Evolutionary conservation across 2,329 filamentous ascomycete species (phyloP).

Genomic region (Lasiodiplodia gonubiensis): DNA sequence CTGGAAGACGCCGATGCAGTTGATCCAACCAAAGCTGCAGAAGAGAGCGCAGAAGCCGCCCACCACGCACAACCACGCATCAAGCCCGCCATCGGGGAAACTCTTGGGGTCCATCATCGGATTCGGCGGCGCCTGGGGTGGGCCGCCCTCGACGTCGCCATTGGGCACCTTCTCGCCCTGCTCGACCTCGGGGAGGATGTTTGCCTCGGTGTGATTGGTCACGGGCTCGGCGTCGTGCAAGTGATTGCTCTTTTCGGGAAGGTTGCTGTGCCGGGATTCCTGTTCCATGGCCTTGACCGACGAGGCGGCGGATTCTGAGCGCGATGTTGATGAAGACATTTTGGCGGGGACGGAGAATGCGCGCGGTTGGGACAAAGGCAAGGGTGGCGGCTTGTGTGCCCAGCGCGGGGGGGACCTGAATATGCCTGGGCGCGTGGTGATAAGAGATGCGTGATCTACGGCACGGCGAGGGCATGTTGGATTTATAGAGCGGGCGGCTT

Average conservation of each 20-base stretch:
- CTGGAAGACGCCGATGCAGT: constrained; percentile 54
- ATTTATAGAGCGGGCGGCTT: not conserved
- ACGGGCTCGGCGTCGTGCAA: constrained; percentile 23
- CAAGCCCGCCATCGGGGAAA: constrained; percentile 46
- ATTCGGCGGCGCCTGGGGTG: constrained; percentile 7
- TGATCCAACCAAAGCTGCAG: constrained; percentile 51
- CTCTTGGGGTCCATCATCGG: constrained; percentile 29
- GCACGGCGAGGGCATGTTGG: not conserved
- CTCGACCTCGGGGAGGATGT: constrained; percentile 21
- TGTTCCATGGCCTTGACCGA: constrained; percentile 19
- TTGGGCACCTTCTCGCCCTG: constrained; percentile 1
- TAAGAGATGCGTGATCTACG: not conserved
- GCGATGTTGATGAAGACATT: constrained; percentile 9
- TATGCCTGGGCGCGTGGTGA: not conserved
- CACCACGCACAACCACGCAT: constrained; percentile 49
- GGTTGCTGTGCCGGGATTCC: constrained; percentile 9
- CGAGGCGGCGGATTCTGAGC: not conserved
- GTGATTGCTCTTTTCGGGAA: constrained; percentile 6
- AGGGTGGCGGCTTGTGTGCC: constrained; percentile 4
- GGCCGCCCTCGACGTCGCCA: constrained; percentile 13
- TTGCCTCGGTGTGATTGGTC: constrained; percentile 26
- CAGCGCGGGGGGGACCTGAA: no score
- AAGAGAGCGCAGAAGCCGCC: constrained; percentile 43
- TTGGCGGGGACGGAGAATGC: not conserved
- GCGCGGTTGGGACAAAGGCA: constrained; percentile 8